Percentiles rank a stretch among this genome's conserved stretches.
Conservation (phyloP, 768 basidiomycete species). For the Boletus vermiculosoides region DNA sequence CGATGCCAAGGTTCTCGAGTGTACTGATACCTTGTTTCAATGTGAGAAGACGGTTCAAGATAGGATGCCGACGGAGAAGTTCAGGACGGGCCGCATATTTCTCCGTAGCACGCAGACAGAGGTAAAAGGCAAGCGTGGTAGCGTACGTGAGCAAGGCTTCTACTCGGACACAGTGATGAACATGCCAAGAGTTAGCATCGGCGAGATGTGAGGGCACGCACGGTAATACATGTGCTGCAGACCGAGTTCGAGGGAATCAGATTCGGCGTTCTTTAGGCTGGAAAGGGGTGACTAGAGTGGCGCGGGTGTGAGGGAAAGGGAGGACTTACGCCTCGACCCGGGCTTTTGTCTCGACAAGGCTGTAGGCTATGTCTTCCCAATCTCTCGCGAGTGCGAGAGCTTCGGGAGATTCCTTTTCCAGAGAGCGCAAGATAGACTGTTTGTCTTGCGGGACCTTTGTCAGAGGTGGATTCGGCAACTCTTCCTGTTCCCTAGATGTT, state of each 20-base stretch:
- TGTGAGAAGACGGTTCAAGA: slow-evolving; percentile 71
- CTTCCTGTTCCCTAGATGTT: slow-evolving; percentile 17
- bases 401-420: slow-evolving; percentile 77
- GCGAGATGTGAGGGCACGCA: slow-evolving; percentile 40
- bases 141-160: slow-evolving; percentile 90
- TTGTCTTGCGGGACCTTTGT: slow-evolving; percentile 52
- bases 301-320: neutral
- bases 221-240: slow-evolving; percentile 88
- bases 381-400: slow-evolving; percentile 78
- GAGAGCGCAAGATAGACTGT: slow-evolving; percentile 55
- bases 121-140: slow-evolving; percentile 88
- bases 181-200: neutral
- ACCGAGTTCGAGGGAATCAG: slow-evolving; percentile 59
- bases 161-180: slow-evolving; percentile 32
- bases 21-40: slow-evolving; percentile 80
- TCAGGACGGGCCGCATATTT: slow-evolving; percentile 62
- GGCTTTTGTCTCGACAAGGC: slow-evolving; percentile 49
- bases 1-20: slow-evolving; percentile 84
- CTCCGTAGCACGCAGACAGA: slow-evolving; percentile 74
- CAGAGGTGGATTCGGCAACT: neutral
- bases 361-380: slow-evolving; percentile 69
- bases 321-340: slow-evolving; percentile 53
- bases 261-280: slow-evolving; percentile 49
- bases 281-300: neutral
- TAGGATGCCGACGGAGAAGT: slow-evolving; percentile 65